phyloP scores from a whole-genome alignment of 176 grass and related monocot genomes.

The Carex myosuroides region DNA sequence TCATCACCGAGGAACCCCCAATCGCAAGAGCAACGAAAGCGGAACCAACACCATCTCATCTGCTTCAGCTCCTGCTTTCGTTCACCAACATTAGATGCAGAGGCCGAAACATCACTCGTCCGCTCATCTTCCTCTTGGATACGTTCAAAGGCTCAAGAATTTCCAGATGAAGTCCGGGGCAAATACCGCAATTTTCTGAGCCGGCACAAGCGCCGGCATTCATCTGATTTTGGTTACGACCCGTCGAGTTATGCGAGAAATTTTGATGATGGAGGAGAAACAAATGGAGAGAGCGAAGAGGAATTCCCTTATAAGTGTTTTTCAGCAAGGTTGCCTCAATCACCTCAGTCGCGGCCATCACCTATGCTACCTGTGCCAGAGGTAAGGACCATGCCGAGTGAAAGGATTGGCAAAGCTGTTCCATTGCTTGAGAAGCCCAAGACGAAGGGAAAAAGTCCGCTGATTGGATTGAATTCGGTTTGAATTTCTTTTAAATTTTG shows the following conservation, averaged over 20 bases:
- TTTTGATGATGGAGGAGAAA: slow-evolving; percentile 24
- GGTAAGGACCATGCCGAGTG: not conserved
- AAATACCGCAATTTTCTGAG: not conserved
- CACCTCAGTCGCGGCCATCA: not conserved
- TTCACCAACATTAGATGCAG: not conserved
- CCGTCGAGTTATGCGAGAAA: slow-evolving; percentile 25
- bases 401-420: not conserved
- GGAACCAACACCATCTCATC: not conserved
- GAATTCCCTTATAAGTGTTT: slow-evolving; percentile 16
- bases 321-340: slow-evolving; percentile 17
- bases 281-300: not conserved
- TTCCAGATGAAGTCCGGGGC: slow-evolving; percentile 11
- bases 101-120: slow-evolving; percentile 11
- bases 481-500: not conserved
- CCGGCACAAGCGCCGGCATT: slow-evolving; percentile 15
- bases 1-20: slow-evolving; percentile 4
- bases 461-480: not conserved
- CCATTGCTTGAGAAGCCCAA: slow-evolving; percentile 7
- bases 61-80: slow-evolving; percentile 26
- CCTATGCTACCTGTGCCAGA: not conserved
- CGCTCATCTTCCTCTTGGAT: slow-evolving; percentile 24
- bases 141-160: slow-evolving; percentile 23
- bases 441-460: not conserved
- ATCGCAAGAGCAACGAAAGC: slow-evolving; percentile 6
- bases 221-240: slow-evolving; percentile 28